Conservation (phyloP, 495 filamentous ascomycete genomes). For the Neurospora hispaniola region DNA sequence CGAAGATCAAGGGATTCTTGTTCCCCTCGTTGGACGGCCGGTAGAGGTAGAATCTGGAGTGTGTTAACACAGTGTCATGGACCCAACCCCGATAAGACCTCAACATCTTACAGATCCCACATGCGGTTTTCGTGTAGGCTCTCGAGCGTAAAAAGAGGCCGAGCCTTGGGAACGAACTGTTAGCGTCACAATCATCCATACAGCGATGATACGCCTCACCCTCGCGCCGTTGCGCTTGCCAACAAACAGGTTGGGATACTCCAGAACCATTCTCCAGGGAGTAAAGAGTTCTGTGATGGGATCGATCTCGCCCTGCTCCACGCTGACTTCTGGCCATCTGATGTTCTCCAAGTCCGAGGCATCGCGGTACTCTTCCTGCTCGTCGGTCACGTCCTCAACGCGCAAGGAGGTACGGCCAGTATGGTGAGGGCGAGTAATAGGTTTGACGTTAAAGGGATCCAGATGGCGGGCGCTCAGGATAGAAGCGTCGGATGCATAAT, state of each 20-base stretch:
- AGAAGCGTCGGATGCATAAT: conserved; percentile 10
- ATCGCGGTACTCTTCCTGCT: not conserved
- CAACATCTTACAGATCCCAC: conserved; percentile 65
- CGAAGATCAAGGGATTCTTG: conserved; percentile 47
- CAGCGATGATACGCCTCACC: conserved; percentile 18
- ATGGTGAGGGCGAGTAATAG: not conserved
- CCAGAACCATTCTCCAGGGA: conserved; percentile 46
- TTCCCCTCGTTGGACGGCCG: conserved; percentile 29
- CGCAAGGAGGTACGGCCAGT: not conserved
- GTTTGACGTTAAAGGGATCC: not conserved
- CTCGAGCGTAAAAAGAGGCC: conserved; percentile 46
- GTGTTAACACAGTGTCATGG: not conserved
- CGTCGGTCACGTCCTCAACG: not conserved
- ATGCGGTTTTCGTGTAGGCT: conserved; percentile 39
- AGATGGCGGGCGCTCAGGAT: conserved; percentile 12
- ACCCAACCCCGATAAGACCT: not conserved
- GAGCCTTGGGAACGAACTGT: conserved; percentile 20
- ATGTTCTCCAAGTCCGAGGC: conserved; percentile 9
- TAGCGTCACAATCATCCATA: not conserved
- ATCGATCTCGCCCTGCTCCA: conserved; percentile 20
- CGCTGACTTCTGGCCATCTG: conserved; percentile 11
- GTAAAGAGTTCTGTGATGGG: conserved; percentile 35
- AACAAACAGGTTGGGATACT: conserved; percentile 52
- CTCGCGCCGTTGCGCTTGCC: conserved; percentile 31
- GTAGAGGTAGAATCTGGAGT: conserved; percentile 47